Percentiles rank a stretch among this genome's conserved stretches.
phyloP scores from a whole-genome alignment of 768 basidiomycete genomes.

The Lentinula raphanica region DNA sequence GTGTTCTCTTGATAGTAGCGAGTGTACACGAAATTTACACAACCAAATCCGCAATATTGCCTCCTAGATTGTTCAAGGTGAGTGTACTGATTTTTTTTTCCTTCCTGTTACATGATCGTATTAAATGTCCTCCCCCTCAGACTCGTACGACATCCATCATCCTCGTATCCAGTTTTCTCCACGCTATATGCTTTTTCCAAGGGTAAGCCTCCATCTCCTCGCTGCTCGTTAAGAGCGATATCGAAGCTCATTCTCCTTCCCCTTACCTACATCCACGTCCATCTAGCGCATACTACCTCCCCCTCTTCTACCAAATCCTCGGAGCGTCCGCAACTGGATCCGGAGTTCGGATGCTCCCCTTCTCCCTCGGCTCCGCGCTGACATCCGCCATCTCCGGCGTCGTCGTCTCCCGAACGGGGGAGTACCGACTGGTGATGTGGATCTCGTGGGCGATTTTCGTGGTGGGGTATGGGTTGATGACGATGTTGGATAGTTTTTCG shows the following conservation, averaged over 20 bases:
- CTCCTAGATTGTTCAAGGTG: conserved; percentile 64
- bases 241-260: not conserved
- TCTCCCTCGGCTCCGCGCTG: conserved; percentile 54
- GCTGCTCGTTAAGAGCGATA: no score
- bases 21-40: conserved; percentile 59
- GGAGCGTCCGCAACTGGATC: conserved; percentile 70
- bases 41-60: conserved; percentile 62
- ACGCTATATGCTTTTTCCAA: conserved; percentile 57
- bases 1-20: conserved; percentile 43
- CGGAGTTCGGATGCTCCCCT: conserved; percentile 52
- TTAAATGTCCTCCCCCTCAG: not conserved
- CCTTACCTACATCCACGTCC: no score
- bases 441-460: conserved; percentile 47
- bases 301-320: conserved; percentile 73
- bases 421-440: conserved; percentile 64
- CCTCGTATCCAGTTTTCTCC: conserved; percentile 65
- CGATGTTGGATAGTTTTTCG: conserved; percentile 53
- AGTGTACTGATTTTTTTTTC: not conserved
- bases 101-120: not conserved
- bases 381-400: conserved; percentile 55
- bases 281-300: conserved; percentile 31
- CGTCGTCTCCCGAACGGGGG: conserved; percentile 49
- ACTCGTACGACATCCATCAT: conserved; percentile 18
- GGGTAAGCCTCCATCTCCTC: conserved; percentile 12
- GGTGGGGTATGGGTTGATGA: conserved; percentile 72